Percentiles rank a stretch among this genome's conserved stretches.
Conservation (phyloP, 179 eudicot species). For the Silene coronaria region DNA sequence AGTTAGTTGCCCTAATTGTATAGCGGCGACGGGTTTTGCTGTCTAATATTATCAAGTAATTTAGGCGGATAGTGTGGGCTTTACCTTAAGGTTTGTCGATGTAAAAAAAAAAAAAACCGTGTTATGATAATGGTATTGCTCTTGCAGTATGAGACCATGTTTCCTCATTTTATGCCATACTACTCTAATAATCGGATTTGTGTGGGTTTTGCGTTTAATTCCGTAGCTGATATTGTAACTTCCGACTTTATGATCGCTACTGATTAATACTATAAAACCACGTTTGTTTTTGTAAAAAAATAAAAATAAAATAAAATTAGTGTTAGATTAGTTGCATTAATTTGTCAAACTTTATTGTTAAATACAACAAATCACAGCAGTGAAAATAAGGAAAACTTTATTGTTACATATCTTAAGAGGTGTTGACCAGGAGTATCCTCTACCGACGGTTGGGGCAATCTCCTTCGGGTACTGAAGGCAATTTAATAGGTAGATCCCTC, state of each 20-base stretch:
- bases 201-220: background rate
- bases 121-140: constrained; percentile 1
- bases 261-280: no score
- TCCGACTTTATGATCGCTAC: background rate
- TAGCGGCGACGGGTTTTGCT: constrained; percentile 21
- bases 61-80: constrained; percentile 16
- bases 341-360: no score
- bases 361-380: no score
- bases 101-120: constrained; percentile 16
- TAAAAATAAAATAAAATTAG: no score
- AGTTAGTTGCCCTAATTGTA: constrained; percentile 23
- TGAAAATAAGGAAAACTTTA: no score
- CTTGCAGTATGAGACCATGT: background rate
- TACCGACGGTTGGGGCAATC: no score
- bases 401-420: no score
- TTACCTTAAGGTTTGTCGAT: constrained; percentile 11
- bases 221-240: background rate
- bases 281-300: no score
- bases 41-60: constrained; percentile 12
- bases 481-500: no score
- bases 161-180: background rate
- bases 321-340: no score
- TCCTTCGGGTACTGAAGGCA: no score
- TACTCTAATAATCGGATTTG: background rate
- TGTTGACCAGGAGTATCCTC: no score